Evolutionary conservation across 192 early-diverging fungal genomes (phyloP), one percentile per base, ranked within the genome.

Genomic region (Blastocladiella britannica): DNA sequence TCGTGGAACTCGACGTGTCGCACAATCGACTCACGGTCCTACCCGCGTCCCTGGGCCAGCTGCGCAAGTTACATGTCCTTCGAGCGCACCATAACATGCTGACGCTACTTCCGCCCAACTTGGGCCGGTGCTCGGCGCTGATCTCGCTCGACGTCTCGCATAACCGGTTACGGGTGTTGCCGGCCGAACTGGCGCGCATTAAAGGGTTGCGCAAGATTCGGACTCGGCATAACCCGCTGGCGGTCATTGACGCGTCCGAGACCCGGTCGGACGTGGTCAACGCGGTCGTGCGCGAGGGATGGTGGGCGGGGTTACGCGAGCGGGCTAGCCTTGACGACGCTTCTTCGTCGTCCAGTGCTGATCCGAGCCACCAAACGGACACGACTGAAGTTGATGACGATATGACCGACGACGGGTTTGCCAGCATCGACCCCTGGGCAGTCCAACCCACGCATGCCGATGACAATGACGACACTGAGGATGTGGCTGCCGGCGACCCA

Each of bases 161-260:
- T 4, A 64, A 64, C 55, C 18, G 7, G 26, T 6, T 64, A 15
- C 51, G 51, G 7, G 29, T 28, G 53, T 53, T 64, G 8, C 63
- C 63, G 4, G 53, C 26, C 37, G 37, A 47, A 47, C 37, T 47
- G 37, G 15, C n/a, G 15, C 15, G 15, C 15, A 9, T 47, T 20
- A 47, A 20, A 9, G n/a, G n/a, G 15, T 4, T 47, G 15, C 37
- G 37, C 37, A 47, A 47, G 37, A 3, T 47, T 9, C 37, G 37
- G 15, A 20, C n/a, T 9, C 37, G 37, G 15, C 15, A 20, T 9
- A 20, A 20, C 15, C 37, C 37, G 15, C 37, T 47, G 37, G n/a
- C n/a, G 37, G 15, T 20, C 37, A 20, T 47, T 2, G n/a, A 47
- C 37, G 9, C 37, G 15, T 9, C 37, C 37, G 37, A 47, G 15